Percentiles rank a stretch among this genome's conserved stretches.
Conservation (phyloP, 129 eudicot species). For the Artemisia tridentata region DNA sequence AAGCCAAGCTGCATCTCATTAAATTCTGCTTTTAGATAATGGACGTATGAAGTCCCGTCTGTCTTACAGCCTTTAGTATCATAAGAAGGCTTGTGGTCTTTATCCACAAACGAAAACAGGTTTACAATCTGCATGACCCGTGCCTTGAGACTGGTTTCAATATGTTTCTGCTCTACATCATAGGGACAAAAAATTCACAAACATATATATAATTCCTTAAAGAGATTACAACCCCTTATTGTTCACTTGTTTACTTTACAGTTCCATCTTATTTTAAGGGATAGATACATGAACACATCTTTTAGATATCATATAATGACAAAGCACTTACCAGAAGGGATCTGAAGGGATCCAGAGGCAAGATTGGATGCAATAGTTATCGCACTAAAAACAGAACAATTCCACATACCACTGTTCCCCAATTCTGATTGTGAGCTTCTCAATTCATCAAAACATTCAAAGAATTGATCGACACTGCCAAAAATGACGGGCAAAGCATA, state of each 20-base stretch:
- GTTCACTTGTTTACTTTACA: too few relatives aligned
- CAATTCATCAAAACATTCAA: slow-evolving; percentile 89
- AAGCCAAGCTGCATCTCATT: slow-evolving; percentile 43
- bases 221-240: too few relatives aligned
- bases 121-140: slow-evolving; percentile 49
- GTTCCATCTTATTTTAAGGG: too few relatives aligned
- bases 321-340: slow-evolving; percentile 68
- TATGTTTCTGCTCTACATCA: too few relatives aligned
- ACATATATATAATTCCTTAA: too few relatives aligned
- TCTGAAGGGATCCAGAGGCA: slow-evolving; percentile 80
- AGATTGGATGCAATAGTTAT: slow-evolving; percentile 92
- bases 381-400: slow-evolving; percentile 86
- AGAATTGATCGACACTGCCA: too few relatives aligned
- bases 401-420: slow-evolving; percentile 97
- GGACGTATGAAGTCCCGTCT: slow-evolving; percentile 26
- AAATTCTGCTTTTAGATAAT: slow-evolving; percentile 59
- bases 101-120: slow-evolving; percentile 70
- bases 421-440: slow-evolving; percentile 83
- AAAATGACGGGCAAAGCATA: too few relatives aligned
- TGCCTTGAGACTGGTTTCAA: slow-evolving; percentile 74
- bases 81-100: slow-evolving; percentile 33
- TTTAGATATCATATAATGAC: neutral
- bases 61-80: too few relatives aligned
- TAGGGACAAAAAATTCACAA: too few relatives aligned
- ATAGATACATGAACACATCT: too few relatives aligned